Evolutionary conservation across 2,329 filamentous ascomycete genomes (phyloP), one percentile per base, ranked within the genome.

Genomic region (Bipolaris victoriae): DNA sequence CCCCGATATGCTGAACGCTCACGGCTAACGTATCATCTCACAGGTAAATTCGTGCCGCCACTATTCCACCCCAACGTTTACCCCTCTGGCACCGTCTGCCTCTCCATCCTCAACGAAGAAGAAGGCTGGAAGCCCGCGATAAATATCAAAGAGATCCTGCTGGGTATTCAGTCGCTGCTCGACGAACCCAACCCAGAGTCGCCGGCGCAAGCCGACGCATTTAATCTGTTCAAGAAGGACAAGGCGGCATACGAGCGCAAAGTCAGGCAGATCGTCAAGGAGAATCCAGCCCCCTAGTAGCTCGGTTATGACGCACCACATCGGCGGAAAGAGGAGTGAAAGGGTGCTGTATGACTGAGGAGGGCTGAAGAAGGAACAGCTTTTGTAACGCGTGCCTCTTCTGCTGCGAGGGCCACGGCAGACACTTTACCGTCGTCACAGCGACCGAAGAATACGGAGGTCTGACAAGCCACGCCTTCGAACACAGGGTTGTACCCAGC

Each of bases 11-110:
- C 29, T 31, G 41, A 29, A 31, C 13, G 13, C 50, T 7, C 1
- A 3, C 31, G 10, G 15, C 53, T 60, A 43, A 62, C n/a, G 6
- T 20, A 3, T 29, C 3, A 2, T 7, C 5, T 11, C 16, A 44
- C 67, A 97, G 93, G 93, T 88, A 97, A 97, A 85, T 99, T 99
- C 74, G 86, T 89, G 0, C 95, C 95, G 11, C 94, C 95, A 20
- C 87, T 99, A 39, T 99, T 99, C 81, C 95, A 99, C 74, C 95
- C 95, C 0, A 99, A 99, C 77, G 95, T 99, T 66, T 99, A 99
- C 76, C 95, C 95, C 0, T 98, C 94, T 0, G 96, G 95, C 66
- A 99, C 95, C 46, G 95, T 99, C 61, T 99, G 95, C 75, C 85
- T 99, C 20, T 97, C 92, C 26, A 99, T 99, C 66, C 81, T 99